Percentiles rank a stretch among this genome's conserved stretches.
These are phyloP conservation scores for Epichloe typhina DNA, from an alignment of 2,329 filamentous ascomycete genomes.

Conservation along the genomic window DNA sequence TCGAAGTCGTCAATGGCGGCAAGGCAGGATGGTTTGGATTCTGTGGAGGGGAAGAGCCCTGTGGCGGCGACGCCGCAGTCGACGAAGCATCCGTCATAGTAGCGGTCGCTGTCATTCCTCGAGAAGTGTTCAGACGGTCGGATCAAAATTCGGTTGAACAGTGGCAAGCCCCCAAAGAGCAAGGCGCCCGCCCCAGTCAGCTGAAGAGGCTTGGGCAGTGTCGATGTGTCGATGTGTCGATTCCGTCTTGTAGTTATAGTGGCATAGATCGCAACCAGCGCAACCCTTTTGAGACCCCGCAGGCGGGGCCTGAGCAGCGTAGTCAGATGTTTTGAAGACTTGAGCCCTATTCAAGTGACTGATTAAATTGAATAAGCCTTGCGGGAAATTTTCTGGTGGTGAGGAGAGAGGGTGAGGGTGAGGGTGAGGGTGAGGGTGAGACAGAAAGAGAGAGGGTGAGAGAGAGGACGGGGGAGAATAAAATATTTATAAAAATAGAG, in stretches of 20 bases:
- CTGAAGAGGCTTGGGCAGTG: background rate
- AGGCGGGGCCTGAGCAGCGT: slow-evolving; percentile 5
- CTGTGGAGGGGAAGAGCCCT: slow-evolving; percentile 29
- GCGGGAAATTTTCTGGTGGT: background rate
- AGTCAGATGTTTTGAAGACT: background rate
- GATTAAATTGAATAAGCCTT: background rate
- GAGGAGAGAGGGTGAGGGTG: background rate
- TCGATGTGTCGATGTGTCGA: background rate
- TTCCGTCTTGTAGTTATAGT: background rate
- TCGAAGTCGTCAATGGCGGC: slow-evolving; percentile 44
- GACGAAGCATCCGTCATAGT: slow-evolving; percentile 46
- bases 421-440: too few relatives aligned
- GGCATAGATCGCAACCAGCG: slow-evolving; percentile 1
- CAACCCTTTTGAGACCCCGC: slow-evolving; percentile 4
- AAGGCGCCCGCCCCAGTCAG: background rate
- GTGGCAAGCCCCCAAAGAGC: background rate
- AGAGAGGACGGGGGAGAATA: background rate
- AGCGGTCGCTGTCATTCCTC: slow-evolving; percentile 28
- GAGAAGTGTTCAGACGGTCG: background rate
- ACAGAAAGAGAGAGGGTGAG: too few relatives aligned
- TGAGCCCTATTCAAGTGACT: background rate
- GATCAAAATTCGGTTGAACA: background rate
- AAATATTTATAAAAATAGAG: too few relatives aligned
- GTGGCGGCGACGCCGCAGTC: slow-evolving; percentile 39
- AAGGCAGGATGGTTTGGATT: slow-evolving; percentile 42